These are phyloP conservation scores for Solanum peruvianum DNA, from an alignment of 257 asterid genomes.

Conservation along the genomic window DNA sequence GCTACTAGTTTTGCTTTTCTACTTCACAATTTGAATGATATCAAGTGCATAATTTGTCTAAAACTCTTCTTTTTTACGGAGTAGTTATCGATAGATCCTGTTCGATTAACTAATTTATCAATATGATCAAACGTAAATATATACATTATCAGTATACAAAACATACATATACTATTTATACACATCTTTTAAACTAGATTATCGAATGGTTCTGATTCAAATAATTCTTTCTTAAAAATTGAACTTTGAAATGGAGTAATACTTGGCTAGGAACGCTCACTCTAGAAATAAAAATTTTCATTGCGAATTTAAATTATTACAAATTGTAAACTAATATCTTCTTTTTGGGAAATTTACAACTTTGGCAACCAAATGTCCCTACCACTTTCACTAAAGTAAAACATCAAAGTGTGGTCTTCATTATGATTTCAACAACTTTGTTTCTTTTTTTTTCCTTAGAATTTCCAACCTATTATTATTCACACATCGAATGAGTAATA, in stretches of 20 bases:
- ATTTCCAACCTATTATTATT: not conserved
- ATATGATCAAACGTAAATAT: too few relatives aligned
- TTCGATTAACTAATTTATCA: not conserved
- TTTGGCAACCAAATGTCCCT: not conserved
- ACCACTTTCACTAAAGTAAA: not conserved
- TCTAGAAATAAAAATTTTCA: too few relatives aligned
- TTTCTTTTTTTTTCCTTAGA: not conserved
- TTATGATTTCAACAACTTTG: not conserved
- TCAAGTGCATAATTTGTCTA: too few relatives aligned
- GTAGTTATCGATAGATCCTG: too few relatives aligned
- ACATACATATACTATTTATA: not conserved
- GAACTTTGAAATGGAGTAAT: not conserved
- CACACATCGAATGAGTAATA: not conserved
- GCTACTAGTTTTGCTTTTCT: not conserved
- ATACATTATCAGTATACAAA: not conserved
- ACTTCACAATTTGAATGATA: not conserved
- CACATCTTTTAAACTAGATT: not conserved
- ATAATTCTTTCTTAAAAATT: not conserved
- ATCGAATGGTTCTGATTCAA: not conserved
- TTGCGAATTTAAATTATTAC: not conserved
- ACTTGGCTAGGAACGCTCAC: accelerated
- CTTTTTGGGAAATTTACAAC: not conserved
- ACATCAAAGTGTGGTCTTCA: not conserved
- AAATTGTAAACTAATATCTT: not conserved
- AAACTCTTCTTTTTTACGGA: too few relatives aligned